Evolutionary conservation across 345 rosid species (phyloP).

Genomic region (Corchorus olitorius): DNA sequence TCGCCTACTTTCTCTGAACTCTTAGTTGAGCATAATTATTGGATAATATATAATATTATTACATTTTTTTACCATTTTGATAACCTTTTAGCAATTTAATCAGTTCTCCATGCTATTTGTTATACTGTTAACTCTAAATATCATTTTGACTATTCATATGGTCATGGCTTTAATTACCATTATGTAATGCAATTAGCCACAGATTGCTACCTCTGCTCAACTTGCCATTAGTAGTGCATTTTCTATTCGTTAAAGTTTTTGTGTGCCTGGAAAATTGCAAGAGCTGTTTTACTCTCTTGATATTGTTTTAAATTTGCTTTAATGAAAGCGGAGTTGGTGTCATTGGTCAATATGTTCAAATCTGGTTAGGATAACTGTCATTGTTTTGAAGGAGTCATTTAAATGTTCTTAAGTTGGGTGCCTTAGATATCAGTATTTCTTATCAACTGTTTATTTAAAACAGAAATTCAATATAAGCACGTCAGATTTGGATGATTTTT

Average conservation of each 20-base stretch:
- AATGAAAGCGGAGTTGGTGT: not conserved
- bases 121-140: not conserved
- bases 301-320: not conserved
- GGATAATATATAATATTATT: not conserved
- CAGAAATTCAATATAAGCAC: slow-evolving; percentile 61
- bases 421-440: slow-evolving; percentile 22
- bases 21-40: not conserved
- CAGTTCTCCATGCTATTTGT: slow-evolving; percentile 1
- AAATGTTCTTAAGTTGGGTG: slow-evolving; percentile 13
- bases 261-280: not conserved
- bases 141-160: not conserved
- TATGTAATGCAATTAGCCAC: not conserved
- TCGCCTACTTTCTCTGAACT: not conserved
- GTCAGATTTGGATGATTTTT: slow-evolving; percentile 61
- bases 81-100: not conserved
- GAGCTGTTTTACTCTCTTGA: slow-evolving; percentile 1
- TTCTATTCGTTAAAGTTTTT: not conserved
- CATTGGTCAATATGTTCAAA: not conserved
- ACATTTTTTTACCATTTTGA: not conserved
- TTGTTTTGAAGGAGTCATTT: not conserved
- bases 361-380: not conserved
- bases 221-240: not conserved
- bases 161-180: not conserved
- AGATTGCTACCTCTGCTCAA: slow-evolving; percentile 7
- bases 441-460: slow-evolving; percentile 21